Base-by-base conservation (phyloP, 208 protist species). In the Acanthamoeba castellanii region DNA sequence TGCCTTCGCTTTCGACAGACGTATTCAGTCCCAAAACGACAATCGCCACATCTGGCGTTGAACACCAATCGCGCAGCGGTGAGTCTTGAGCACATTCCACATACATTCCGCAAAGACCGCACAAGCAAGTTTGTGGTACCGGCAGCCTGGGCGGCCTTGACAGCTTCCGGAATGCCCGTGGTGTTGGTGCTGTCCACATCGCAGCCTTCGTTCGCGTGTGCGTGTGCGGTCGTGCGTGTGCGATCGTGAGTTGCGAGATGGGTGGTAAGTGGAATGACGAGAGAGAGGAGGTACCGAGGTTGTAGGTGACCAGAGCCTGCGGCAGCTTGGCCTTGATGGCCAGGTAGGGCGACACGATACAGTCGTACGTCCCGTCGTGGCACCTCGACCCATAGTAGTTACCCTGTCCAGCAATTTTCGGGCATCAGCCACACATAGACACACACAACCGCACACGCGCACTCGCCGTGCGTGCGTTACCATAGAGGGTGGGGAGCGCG, bases 311-410 rank as follows among this genome's bases (percentile, higher is more conserved):
- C 7, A 47, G 8, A 37, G 61, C 85, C 6, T 55, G 18, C 42
- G 64, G 52, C 22, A 94, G 27, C 45, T 94, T 59, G 27, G 52
- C 68, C 85, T 68, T 84, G 45, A 95, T 94, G 47, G 85, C 94
- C n/a, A 94, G 25, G 13, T 74, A 74, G 1, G 87, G 78, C 72
- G 94, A 84, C 50, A 16, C 55, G 16, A 95, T 88, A 34, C 94
- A 95, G n/a, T 84, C 25, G 89, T 94, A 95, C 25, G 89, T 95
- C 30, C 42, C 30, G 45, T 72, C 78, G 59, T 59, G 68, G 52
- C 94, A 95, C 30, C 92, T n/a, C 87, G 64, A 72, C 20, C 92
- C 95, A 42, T 93, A 93, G 74, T 96, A 96, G 32, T 96, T 96
- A 0, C 95, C 92, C 72, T 81, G 34, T 8, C 22, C 14, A 72